phyloP scores from a whole-genome alignment of 192 early-diverging fungal species.

The Endogone sp. region DNA sequence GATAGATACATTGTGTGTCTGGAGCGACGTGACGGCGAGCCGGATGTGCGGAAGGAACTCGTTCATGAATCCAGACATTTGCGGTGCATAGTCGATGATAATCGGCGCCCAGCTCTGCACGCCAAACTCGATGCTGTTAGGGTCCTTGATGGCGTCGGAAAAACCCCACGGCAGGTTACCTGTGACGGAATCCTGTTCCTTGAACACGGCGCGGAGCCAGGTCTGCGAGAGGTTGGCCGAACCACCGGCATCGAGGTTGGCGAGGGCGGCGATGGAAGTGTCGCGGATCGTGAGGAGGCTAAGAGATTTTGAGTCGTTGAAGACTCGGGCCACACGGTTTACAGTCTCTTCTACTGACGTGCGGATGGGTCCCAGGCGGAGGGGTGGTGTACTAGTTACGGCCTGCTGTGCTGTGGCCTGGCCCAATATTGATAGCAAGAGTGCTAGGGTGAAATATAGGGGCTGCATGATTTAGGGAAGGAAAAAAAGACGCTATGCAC shows the following conservation, averaged over 20 bases:
- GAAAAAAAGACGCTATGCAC: no score
- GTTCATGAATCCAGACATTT: background rate
- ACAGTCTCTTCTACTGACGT: no score
- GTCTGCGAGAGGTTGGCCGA: background rate
- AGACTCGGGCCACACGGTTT: no score
- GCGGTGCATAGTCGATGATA: background rate
- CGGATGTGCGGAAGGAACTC: background rate
- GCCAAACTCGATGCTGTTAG: background rate
- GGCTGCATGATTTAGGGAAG: no score
- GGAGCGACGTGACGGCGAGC: background rate
- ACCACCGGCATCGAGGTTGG: background rate
- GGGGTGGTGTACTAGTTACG: no score
- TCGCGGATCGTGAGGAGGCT: background rate
- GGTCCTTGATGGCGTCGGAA: background rate
- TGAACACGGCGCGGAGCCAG: background rate
- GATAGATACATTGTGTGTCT: background rate
- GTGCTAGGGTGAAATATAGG: no score
- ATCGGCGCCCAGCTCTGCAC: background rate
- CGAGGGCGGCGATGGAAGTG: background rate
- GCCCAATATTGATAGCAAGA: no score
- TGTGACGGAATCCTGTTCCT: background rate
- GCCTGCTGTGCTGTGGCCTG: no score
- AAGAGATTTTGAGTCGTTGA: no score
- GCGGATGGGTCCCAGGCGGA: no score
- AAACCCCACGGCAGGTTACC: background rate